Base-by-base conservation (phyloP, 352 stramenopile genomes). In the Phytophthora hybrid region DNA sequence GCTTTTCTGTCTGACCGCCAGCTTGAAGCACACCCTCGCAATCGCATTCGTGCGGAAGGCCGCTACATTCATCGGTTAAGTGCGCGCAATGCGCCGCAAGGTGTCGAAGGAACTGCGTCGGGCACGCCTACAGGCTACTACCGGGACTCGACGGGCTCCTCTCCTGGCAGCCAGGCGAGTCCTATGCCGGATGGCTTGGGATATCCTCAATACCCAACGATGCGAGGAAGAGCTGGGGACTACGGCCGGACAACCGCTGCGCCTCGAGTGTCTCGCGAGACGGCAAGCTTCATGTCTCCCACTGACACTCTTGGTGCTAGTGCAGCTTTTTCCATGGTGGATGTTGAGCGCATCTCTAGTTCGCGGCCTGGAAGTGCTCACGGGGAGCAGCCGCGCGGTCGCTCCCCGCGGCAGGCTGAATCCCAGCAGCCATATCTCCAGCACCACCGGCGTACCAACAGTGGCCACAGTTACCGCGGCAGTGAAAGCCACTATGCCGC, bases 321-420 rank as follows among this genome's bases (percentile, higher is more conserved):
- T 51, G 73, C 81, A n/a, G 74, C 74, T 3, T 90, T 92, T 58
- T 91, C 83, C 1, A 90, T 91, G 82, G 74, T 89, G 63, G 82
- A 89, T 60, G 83, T 90, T 26, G 86, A 93, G 44, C 80, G 86
- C 14, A 84, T 87, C 53, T 76, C 76, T 2, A 77, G 58, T 8
- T 61, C 62, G 11, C 52, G 79, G 23, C 29, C 59, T 10, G 57
- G 58, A 8, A 79, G 44, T 31, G 61, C 52, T 16, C 63, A 72
- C 59, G 10, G 31, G 5, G 73, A 83, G 5, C 63, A 83, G 52
- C 49, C 60, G 16, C 47, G 46, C 46, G 61, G 55, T 29, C 71
- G 53, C n/a, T 78, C 74, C 26, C 63, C 71, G 7, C 71, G 59
- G 3, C 74, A 71, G 56, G 49, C 47, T 21, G 73, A 74, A 55